Base-by-base conservation (phyloP, 306 rosid genomes). In the Vigna hirtella region DNA sequence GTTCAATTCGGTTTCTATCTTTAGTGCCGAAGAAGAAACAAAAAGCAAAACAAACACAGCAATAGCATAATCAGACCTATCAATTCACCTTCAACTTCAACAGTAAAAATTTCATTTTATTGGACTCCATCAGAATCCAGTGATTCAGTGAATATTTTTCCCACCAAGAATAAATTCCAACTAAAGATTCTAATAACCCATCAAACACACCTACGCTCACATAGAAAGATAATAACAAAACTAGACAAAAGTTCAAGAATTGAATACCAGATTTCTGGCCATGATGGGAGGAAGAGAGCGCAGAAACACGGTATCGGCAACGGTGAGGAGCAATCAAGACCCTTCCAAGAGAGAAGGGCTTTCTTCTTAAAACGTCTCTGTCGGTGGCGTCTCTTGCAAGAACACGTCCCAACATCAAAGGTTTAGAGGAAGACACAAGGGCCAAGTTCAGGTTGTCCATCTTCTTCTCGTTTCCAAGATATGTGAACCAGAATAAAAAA, bases 391-490 rank as follows among this genome's bases (percentile, higher is more conserved):
- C 66, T 67, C 17, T 73, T 18, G 85, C 50, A 66, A 85, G 62
- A 59, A 26, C 81, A 77, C 80, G 85, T 9, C 79, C 87, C 69
- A 77, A 14, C 2, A 78, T 53, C 59, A 79, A 15, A 28, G 83
- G 81, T 51, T 83, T 83, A 34, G 83, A 84, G 58, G 90, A 78
- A 77, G 90, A 81, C 5, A 81, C 64, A 18, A 86, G 80, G 66
- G 82, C 80, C 63, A 86, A 47, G 69, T 81, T 81, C 69, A 86
- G 83, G 49, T 83, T 86, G 71, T 83, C 90, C 90, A 86, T 86
- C 20, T 48, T 38, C 69, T 48, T 55, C 4, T 1, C 26, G 38
- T 61, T 80, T 76, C 16, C 63, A 72, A 66, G 38, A 55, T 34
- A 62, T 22, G 71, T 48, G 68, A 61, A 55, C 62, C 42, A 55